Evolutionary conservation across 2,329 filamentous ascomycete genomes (phyloP).

Genomic region (Paradendryphiella salina): DNA sequence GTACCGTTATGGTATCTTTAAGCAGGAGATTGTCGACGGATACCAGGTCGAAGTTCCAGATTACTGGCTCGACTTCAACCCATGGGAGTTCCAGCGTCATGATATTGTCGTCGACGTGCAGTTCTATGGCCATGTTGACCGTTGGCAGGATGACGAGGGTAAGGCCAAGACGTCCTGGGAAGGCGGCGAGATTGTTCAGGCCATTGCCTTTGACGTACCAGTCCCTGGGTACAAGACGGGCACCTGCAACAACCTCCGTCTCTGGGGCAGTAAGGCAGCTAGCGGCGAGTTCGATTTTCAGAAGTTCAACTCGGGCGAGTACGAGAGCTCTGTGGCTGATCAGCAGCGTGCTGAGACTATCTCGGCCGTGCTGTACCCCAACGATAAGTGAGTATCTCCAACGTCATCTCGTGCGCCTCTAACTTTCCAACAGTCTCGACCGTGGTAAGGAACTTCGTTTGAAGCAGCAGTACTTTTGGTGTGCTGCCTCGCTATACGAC

Average conservation of each 20-base stretch:
- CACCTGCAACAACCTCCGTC: slow-evolving; percentile 92
- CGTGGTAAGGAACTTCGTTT: slow-evolving; percentile 94
- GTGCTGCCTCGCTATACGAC: slow-evolving; percentile 91
- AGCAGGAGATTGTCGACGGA: slow-evolving; percentile 97
- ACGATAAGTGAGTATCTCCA: slow-evolving; percentile 67
- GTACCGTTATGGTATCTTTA: slow-evolving; percentile 95
- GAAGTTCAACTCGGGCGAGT: slow-evolving; percentile 98
- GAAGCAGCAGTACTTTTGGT: slow-evolving; percentile 99
- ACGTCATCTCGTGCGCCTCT: slow-evolving; percentile 5
- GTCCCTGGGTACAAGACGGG: slow-evolving; percentile 88
- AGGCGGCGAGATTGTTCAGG: slow-evolving; percentile 87
- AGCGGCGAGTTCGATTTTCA: slow-evolving; percentile 99
- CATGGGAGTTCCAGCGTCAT: slow-evolving; percentile 96
- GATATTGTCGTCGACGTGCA: slow-evolving; percentile 96
- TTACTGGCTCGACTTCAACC: slow-evolving; percentile 99
- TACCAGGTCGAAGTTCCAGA: slow-evolving; percentile 98
- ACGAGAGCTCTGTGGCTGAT: slow-evolving; percentile 96
- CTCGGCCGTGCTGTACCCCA: slow-evolving; percentile 94
- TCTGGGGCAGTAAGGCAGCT: slow-evolving; percentile 97
- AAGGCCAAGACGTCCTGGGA: slow-evolving; percentile 80
- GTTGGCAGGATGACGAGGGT: slow-evolving; percentile 71
- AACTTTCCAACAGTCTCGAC: slow-evolving; percentile 61
- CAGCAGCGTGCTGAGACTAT: slow-evolving; percentile 99
- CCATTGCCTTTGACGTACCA: slow-evolving; percentile 87
- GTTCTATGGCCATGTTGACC: slow-evolving; percentile 87